Base-by-base conservation (phyloP, 768 basidiomycete genomes). In the Bullera alba region DNA sequence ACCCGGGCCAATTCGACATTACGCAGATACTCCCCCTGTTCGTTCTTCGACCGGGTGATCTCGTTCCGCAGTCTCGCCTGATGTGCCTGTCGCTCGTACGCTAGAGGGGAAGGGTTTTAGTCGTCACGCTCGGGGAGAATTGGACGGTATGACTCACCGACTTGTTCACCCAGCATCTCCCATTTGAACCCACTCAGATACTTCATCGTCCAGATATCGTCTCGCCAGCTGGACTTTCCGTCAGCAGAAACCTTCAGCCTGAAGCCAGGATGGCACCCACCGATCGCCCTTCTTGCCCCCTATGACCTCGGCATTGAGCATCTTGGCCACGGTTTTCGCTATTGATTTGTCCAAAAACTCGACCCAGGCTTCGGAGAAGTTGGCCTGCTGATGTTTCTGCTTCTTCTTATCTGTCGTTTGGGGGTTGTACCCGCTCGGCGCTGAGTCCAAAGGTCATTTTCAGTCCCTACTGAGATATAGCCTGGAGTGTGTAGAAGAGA, bases 161-260 rank as follows among this genome's bases (percentile, higher is more conserved):
- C 84, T 79, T 96, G 93, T 73, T 97, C 95, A 5, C 89, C 92
- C 51, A 99, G 77, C 93, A 95, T 95, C 73, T 86, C 83, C 95
- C 95, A 99, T 65, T 92, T 95, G 78, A 97, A 99, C 65, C 83
- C 86, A 7, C 92, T 92, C 51, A 99, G 76, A 71, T 99, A 99
- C 69, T 93, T 93, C 90, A 97, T 93, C 50, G 95, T 96, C 95
- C 95, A 99, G 6, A 99, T 83, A 58, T 99, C 95, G 67, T 97
- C 93, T 68, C 88, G 78, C 87, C 89, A 96, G 51, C 88, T 78
- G 2, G 82, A 79, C n/a, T n/a, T 4, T 85, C 84, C 70, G 48
- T 39, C 52, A 51, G 27, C 32, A 26, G 16, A 7, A 19, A 28
- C 16, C 35, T 25, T 1, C 5, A 4, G n/a, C 35, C 23, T 32